phyloP scores from a whole-genome alignment of 306 rosid genomes.

The Clitoria ternatea region DNA sequence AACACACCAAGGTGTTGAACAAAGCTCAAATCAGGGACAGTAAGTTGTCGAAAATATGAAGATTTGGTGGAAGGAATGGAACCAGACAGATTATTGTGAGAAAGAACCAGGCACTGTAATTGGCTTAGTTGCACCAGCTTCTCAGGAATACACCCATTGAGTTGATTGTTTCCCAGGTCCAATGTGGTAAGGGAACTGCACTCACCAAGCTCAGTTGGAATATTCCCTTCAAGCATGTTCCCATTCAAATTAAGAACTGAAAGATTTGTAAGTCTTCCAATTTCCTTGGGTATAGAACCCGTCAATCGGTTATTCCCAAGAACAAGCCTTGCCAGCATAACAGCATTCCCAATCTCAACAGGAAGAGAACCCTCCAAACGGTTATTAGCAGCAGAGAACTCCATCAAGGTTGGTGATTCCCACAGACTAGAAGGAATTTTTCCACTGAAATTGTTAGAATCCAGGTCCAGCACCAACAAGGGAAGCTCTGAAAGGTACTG shows the following conservation, averaged over 20 bases:
- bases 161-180: slow-evolving; percentile 79
- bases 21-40: slow-evolving; percentile 80
- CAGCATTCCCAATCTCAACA: slow-evolving; percentile 67
- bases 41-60: slow-evolving; percentile 60
- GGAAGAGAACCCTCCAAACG: slow-evolving; percentile 67
- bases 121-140: slow-evolving; percentile 52
- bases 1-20: slow-evolving; percentile 88
- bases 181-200: slow-evolving; percentile 70
- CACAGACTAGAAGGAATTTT: slow-evolving; percentile 58
- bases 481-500: slow-evolving; percentile 77
- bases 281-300: slow-evolving; percentile 71
- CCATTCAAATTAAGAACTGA: slow-evolving; percentile 78
- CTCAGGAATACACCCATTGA: slow-evolving; percentile 71
- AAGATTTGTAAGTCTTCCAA: slow-evolving; percentile 62
- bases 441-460: slow-evolving; percentile 83
- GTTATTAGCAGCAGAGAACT: slow-evolving; percentile 84
- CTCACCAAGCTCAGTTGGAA: slow-evolving; percentile 61
- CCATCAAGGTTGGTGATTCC: slow-evolving; percentile 59
- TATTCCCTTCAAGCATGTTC: slow-evolving; percentile 69
- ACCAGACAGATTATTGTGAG: slow-evolving; percentile 82
- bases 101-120: slow-evolving; percentile 84
- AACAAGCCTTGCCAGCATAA: slow-evolving; percentile 61
- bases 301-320: slow-evolving; percentile 60
- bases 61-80: slow-evolving; percentile 71
- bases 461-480: slow-evolving; percentile 70